These are phyloP conservation scores for Kwoniella pini DNA, from an alignment of 768 basidiomycete species.

Conservation along the genomic window DNA sequence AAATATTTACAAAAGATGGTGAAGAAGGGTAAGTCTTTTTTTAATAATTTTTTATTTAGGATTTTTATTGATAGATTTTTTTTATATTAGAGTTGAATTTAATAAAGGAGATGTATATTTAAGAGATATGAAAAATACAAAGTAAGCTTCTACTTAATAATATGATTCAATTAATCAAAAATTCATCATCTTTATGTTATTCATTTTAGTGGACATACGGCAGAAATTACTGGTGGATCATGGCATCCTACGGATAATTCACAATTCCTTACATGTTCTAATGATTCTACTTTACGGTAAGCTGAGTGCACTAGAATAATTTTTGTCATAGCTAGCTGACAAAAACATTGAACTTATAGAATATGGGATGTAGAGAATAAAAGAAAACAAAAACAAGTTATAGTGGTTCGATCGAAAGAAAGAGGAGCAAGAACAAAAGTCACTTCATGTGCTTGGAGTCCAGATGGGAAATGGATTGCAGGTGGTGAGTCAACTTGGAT, in stretches of 20 bases:
- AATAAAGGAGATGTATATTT: slow-evolving; percentile 98
- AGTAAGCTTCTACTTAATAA: slow-evolving; percentile 61
- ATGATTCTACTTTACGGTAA: slow-evolving; percentile 91
- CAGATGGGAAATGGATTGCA: slow-evolving; percentile 83
- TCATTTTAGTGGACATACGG: slow-evolving; percentile 81
- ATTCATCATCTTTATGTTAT: background rate
- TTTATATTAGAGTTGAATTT: slow-evolving; percentile 56
- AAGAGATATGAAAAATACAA: slow-evolving; percentile 98
- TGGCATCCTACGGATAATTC: slow-evolving; percentile 90
- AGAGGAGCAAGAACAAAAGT: slow-evolving; percentile 91
- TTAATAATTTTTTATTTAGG: too few relatives aligned
- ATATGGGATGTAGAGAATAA: slow-evolving; percentile 94
- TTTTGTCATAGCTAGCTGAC: too few relatives aligned
- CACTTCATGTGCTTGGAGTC: slow-evolving; percentile 79
- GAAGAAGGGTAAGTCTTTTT: slow-evolving; percentile 70
- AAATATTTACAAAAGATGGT: slow-evolving; percentile 87
- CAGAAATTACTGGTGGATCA: slow-evolving; percentile 80
- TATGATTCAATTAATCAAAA: background rate
- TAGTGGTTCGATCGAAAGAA: slow-evolving; percentile 95
- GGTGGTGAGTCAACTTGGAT: slow-evolving; percentile 64
- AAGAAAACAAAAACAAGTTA: slow-evolving; percentile 91
- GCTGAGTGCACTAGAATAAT: too few relatives aligned
- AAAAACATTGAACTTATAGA: slow-evolving; percentile 55
- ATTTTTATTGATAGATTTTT: slow-evolving; percentile 14
- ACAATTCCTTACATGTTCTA: slow-evolving; percentile 87